phyloP scores from a whole-genome alignment of 306 rosid genomes.

The Dryas octopetala region DNA sequence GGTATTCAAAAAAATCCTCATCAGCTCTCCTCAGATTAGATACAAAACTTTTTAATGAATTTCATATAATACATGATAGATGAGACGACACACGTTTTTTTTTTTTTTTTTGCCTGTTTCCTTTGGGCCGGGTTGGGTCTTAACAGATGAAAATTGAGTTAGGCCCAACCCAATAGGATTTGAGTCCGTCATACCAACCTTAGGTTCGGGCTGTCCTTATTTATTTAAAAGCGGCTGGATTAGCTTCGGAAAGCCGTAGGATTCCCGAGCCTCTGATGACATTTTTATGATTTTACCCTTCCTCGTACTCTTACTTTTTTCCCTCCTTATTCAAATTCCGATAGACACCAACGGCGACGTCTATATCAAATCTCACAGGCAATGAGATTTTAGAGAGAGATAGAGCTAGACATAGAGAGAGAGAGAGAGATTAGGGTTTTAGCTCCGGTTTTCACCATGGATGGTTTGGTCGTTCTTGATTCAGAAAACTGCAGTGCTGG shows the following conservation, averaged over 20 bases:
- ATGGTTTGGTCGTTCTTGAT: conserved; percentile 31
- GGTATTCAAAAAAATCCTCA: too few species aligned
- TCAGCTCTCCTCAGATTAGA: too few species aligned
- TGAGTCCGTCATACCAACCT: neutral
- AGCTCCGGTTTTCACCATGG: conserved; percentile 41
- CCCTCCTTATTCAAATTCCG: conserved; percentile 25
- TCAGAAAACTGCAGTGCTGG: conserved; percentile 23
- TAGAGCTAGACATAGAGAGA: conserved; percentile 5
- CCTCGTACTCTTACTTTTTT: neutral
- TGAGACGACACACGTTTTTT: too few species aligned
- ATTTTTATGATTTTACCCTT: conserved; percentile 26
- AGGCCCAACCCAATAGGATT: neutral
- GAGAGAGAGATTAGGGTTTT: conserved; percentile 20
- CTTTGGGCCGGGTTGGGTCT: neutral
- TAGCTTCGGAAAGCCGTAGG: conserved; percentile 56
- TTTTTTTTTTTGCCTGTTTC: too few species aligned
- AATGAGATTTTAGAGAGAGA: neutral
- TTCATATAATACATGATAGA: too few species aligned
- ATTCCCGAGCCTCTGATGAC: neutral
- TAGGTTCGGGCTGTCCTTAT: neutral
- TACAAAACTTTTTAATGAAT: too few species aligned
- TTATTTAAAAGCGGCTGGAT: conserved; percentile 40
- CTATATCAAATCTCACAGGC: neutral
- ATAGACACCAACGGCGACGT: neutral
- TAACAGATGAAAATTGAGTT: neutral